Conservation (phyloP, 139 green algal species). For the Haematococcus lacustris region DNA sequence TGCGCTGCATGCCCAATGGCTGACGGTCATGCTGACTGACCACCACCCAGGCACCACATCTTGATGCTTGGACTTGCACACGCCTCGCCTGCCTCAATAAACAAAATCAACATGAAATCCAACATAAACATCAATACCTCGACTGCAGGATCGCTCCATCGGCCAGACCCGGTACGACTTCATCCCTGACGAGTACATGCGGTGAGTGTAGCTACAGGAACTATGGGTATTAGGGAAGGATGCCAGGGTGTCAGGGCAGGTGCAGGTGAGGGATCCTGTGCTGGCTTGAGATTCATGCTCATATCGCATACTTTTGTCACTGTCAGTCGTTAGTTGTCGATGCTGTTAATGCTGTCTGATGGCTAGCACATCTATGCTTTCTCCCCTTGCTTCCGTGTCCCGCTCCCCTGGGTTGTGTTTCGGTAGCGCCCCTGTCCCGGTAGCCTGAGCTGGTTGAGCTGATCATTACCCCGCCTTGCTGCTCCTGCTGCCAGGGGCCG, state of each 20-base stretch:
- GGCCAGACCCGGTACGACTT: conserved; percentile 17
- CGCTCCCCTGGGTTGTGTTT: background rate
- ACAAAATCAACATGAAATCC: no score
- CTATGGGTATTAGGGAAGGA: background rate
- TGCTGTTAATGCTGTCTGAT: background rate
- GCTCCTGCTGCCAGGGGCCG: background rate
- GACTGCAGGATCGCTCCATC: conserved; percentile 14
- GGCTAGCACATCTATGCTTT: background rate
- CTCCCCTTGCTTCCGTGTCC: background rate
- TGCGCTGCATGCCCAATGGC: no score
- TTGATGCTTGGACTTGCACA: no score
- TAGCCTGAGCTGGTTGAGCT: background rate
- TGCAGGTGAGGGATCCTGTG: no score
- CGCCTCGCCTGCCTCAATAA: no score
- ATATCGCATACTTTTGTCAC: background rate
- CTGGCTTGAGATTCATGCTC: background rate
- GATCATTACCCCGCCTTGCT: background rate
- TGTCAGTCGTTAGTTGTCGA: background rate
- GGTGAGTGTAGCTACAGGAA: background rate
- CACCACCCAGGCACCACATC: no score
- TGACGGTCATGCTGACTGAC: no score
- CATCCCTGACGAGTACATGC: conserved; percentile 14
- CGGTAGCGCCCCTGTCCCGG: background rate
- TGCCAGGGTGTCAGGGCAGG: background rate
- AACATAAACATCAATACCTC: no score